Evolutionary conservation across 192 early-diverging fungal species (phyloP).

Genomic region (Kappamyces sp.): DNA sequence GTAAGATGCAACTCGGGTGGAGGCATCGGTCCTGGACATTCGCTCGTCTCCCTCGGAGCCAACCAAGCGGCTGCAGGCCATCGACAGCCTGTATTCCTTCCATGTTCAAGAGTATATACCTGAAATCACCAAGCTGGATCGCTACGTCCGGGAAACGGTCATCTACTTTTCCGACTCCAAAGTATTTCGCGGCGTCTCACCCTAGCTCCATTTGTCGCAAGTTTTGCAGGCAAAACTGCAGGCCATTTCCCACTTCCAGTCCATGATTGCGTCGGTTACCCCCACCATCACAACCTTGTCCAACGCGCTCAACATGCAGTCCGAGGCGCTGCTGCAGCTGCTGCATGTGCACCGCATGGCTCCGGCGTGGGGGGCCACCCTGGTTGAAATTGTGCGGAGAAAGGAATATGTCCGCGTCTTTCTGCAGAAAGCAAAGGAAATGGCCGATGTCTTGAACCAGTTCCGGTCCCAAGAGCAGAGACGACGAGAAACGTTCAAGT

Average conservation of each 20-base stretch:
- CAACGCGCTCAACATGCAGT: conserved; percentile 19
- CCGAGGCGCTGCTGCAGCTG: conserved; percentile 37
- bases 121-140: conserved; percentile 23
- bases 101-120: conserved; percentile 36
- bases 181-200: not conserved
- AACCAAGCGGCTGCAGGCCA: conserved; percentile 26
- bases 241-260: conserved; percentile 30
- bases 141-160: conserved; percentile 17
- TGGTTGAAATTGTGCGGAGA: conserved; percentile 45
- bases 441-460: conserved; percentile 30
- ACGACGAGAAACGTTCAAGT: conserved; percentile 33
- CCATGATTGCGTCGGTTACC: conserved; percentile 22
- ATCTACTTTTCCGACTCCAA: conserved; percentile 23
- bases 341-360: conserved; percentile 49
- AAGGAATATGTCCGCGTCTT: conserved; percentile 38
- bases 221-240: conserved; percentile 25
- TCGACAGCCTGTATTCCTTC: conserved; percentile 31
- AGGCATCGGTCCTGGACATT: conserved; percentile 25
- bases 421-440: conserved; percentile 29
- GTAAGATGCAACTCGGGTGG: conserved; percentile 25
- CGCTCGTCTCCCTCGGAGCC: not conserved
- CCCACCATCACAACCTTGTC: conserved; percentile 16
- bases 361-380: conserved; percentile 41
- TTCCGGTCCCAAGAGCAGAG: conserved; percentile 31
- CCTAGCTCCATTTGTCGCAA: conserved; percentile 18